Evolutionary conservation across 2,329 filamentous ascomycete genomes (phyloP).

Genomic region (Hawksworthiomyces lignivorus): DNA sequence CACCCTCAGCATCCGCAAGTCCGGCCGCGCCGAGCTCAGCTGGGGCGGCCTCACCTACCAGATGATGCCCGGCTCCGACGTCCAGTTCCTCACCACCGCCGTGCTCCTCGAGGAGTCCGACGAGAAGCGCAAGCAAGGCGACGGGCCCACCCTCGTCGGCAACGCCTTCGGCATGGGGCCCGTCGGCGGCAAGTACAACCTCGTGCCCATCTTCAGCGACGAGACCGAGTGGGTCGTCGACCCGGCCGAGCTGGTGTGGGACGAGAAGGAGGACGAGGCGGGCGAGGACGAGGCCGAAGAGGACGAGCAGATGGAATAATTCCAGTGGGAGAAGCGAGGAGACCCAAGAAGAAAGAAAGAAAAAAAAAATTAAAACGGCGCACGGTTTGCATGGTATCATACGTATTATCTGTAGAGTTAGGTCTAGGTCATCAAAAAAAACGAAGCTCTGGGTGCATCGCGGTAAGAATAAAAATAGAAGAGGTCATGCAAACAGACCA

Average conservation of each 20-base stretch:
- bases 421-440: no score
- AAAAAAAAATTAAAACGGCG: no score
- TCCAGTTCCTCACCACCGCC: conserved; percentile 49
- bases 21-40: conserved; percentile 53
- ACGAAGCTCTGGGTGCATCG: no score
- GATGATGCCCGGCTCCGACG: conserved; percentile 43
- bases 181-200: conserved; percentile 54
- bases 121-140: conserved; percentile 37
- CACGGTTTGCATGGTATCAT: no score
- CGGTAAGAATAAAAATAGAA: no score
- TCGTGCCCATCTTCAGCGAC: conserved; percentile 51
- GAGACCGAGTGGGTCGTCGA: conserved; percentile 45
- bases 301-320: conserved; percentile 8
- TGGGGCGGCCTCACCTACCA: conserved; percentile 53
- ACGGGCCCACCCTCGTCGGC: conserved; percentile 32
- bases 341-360: conserved; percentile 3
- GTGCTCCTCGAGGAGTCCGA: conserved; percentile 53
- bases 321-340: no score
- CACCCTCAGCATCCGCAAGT: conserved; percentile 52
- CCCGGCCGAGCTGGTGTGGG: conserved; percentile 12
- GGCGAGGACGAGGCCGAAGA: conserved; percentile 10
- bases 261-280: conserved; percentile 14
- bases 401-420: no score
- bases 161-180: conserved; percentile 54
- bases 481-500: no score